Conservation (phyloP, 306 rosid genomes). For the Corylus heterophylla region DNA sequence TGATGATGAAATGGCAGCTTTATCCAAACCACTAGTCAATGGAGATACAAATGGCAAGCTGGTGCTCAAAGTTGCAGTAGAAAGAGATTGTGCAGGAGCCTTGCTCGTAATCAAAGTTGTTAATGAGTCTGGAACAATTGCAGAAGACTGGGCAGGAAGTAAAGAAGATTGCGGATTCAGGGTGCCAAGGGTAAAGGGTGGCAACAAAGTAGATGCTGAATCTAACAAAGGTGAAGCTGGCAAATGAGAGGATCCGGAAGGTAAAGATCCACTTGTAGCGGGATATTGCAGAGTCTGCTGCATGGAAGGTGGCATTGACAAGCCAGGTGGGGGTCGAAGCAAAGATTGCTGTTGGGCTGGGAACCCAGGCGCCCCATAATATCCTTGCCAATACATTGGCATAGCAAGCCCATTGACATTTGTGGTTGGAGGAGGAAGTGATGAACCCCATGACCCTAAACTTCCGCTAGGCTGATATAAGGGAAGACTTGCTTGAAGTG, state of each 20-base stretch:
- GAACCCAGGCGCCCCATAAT: conserved; percentile 26
- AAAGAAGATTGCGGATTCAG: conserved; percentile 25
- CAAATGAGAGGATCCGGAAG: conserved; percentile 13
- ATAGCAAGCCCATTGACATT: conserved; percentile 22
- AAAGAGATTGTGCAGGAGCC: conserved; percentile 17
- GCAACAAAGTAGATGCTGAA: conserved; percentile 29
- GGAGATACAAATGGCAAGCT: conserved; percentile 20
- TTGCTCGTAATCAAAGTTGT: conserved; percentile 21
- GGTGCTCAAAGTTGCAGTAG: conserved; percentile 16
- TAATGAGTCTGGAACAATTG: conserved; percentile 24
- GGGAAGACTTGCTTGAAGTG: conserved; percentile 27
- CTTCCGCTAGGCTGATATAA: conserved; percentile 25
- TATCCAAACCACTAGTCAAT: conserved; percentile 21
- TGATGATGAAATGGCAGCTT: conserved; percentile 15
- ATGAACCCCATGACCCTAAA: conserved; percentile 27
- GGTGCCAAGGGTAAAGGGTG: conserved; percentile 18
- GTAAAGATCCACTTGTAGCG: background rate
- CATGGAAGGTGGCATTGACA: conserved; percentile 20
- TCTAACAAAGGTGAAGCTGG: conserved; percentile 20
- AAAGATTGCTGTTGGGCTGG: conserved; percentile 35
- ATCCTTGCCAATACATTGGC: conserved; percentile 31
- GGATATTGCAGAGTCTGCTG: conserved; percentile 29
- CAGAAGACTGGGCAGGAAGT: conserved; percentile 29
- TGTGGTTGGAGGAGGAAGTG: conserved; percentile 25
- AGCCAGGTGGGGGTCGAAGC: conserved; percentile 27